Conservation (phyloP, 345 rosid genomes). For the Eucalyptus shirleyi region DNA sequence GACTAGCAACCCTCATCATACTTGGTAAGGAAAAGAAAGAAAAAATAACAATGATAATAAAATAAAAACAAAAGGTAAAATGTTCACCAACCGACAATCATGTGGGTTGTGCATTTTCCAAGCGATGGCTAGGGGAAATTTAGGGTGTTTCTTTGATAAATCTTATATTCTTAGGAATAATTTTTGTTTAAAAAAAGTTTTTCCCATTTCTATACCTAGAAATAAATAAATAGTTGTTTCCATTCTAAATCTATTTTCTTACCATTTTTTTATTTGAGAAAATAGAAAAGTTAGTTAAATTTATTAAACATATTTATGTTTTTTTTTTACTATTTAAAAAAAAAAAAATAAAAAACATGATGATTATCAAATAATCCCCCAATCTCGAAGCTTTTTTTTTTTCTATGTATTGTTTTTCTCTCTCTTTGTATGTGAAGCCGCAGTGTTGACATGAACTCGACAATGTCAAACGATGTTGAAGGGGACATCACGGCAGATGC, state of each 20-base stretch:
- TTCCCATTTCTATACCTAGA: too few relatives aligned
- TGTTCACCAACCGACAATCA: neutral
- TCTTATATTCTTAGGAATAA: too few relatives aligned
- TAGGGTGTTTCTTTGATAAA: neutral
- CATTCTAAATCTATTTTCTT: too few relatives aligned
- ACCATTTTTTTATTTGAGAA: fast-evolving
- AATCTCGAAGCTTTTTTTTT: neutral
- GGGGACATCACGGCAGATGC: neutral
- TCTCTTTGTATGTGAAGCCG: neutral
- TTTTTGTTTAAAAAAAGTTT: too few relatives aligned
- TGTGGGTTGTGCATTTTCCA: neutral
- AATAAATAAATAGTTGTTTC: too few relatives aligned
- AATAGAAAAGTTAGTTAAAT: too few relatives aligned
- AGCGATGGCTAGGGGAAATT: neutral
- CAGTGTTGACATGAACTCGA: neutral
- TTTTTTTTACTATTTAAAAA: too few relatives aligned
- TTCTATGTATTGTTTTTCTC: neutral
- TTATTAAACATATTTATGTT: fast-evolving
- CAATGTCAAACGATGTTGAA: neutral
- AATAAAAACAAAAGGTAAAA: neutral
- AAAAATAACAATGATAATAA: too few relatives aligned
- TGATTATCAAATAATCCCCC: neutral
- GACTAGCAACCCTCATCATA: neutral
- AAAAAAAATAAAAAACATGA: too few relatives aligned
- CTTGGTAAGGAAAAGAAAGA: neutral